Percentiles rank a stretch among this genome's conserved stretches.
These are phyloP conservation scores for Parastagonospora nodorum DNA, from an alignment of 2,329 filamentous ascomycete genomes.

Conservation along the genomic window DNA sequence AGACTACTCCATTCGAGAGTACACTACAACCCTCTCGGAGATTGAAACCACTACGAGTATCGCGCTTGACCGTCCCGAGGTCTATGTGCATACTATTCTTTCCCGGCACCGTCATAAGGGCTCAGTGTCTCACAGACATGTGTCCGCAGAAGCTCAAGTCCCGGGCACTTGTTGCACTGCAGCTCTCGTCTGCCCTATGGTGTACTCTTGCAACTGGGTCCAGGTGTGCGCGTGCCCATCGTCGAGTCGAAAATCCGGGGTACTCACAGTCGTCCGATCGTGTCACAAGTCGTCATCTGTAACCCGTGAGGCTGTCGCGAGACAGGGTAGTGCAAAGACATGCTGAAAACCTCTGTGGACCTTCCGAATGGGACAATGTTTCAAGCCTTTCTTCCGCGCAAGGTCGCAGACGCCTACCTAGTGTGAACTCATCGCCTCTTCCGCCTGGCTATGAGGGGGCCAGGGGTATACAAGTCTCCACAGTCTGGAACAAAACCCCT, in stretches of 20 bases:
- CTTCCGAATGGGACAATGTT: slow-evolving; percentile 16
- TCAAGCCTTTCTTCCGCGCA: slow-evolving; percentile 3
- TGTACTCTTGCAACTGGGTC: slow-evolving; percentile 21
- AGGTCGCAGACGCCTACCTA: slow-evolving; percentile 3
- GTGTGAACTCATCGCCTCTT: slow-evolving; percentile 2
- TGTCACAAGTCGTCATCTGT: slow-evolving; percentile 16
- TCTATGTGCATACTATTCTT: slow-evolving; percentile 5
- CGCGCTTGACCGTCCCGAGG: not conserved
- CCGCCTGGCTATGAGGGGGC: not conserved
- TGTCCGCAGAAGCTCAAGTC: not conserved
- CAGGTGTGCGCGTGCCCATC: slow-evolving; percentile 28
- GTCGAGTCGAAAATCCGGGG: slow-evolving; percentile 16
- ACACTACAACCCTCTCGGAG: slow-evolving; percentile 3
- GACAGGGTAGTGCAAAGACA: slow-evolving; percentile 10
- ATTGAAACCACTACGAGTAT: slow-evolving; percentile 3
- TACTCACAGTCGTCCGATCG: slow-evolving; percentile 7
- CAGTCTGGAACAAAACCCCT: slow-evolving; percentile 3
- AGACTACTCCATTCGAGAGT: slow-evolving; percentile 7
- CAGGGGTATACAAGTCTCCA: slow-evolving; percentile 5
- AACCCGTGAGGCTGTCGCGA: slow-evolving; percentile 30
- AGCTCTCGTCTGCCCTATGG: slow-evolving; percentile 27
- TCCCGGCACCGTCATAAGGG: not conserved
- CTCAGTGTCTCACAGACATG: not conserved
- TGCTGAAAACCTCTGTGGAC: slow-evolving; percentile 6
- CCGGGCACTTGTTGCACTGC: slow-evolving; percentile 15